Conservation (phyloP, 768 basidiomycete species). For the Rhodotorula toruloides region DNA sequence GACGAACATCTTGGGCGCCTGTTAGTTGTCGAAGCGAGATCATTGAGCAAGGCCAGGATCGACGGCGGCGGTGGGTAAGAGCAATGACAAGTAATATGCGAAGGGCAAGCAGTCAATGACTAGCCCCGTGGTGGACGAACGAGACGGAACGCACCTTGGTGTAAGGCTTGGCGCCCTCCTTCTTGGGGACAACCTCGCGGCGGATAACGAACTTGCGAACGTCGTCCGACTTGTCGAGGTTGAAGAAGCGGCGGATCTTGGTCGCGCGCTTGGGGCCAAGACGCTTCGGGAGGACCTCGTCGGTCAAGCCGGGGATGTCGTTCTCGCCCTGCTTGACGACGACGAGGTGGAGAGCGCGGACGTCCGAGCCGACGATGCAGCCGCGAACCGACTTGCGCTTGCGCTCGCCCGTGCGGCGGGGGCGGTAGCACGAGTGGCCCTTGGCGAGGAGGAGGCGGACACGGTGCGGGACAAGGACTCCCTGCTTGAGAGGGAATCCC, state of each 20-base stretch:
- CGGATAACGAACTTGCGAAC: constrained; percentile 95
- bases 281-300: constrained; percentile 84
- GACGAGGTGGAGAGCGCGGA: constrained; percentile 85
- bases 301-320: constrained; percentile 87
- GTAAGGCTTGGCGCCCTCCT: constrained; percentile 62
- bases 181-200: constrained; percentile 84
- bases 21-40: too few species aligned
- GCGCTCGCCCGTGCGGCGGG: constrained; percentile 86
- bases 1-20: too few species aligned
- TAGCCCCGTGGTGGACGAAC: constrained; percentile 3
- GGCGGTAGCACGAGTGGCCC: constrained; percentile 96
- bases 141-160: constrained; percentile 58
- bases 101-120: neutral
- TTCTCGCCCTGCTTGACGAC: constrained; percentile 90
- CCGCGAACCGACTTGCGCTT: constrained; percentile 98
- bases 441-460: constrained; percentile 87
- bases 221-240: constrained; percentile 94
- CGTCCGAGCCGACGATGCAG: constrained; percentile 95
- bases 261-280: constrained; percentile 88
- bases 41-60: too few species aligned
- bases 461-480: constrained; percentile 90
- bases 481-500: constrained; percentile 99
- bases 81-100: too few species aligned
- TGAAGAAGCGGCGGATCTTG: constrained; percentile 96
- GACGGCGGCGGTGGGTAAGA: too few species aligned